Base-by-base conservation (phyloP, 139 green algal species). In the Auxenochlorella pyrenoidosa region DNA sequence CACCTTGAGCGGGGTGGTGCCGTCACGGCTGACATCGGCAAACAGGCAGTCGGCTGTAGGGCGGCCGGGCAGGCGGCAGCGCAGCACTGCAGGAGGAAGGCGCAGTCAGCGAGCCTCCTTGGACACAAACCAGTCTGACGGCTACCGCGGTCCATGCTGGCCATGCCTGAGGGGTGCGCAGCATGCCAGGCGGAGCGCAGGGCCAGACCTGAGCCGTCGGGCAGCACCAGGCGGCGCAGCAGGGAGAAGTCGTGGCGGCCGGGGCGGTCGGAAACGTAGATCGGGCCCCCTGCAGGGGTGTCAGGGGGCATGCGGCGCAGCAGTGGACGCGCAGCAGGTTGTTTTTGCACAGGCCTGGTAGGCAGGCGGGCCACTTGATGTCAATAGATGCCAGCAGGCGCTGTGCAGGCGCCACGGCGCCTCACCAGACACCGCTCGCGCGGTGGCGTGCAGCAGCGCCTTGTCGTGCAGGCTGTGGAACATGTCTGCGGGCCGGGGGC, bases 41-140 rank as follows among this genome's bases (percentile, higher is more conserved):
- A 99, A 99, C 15, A 99, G 90, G 88, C 90, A 96, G 88, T 98
- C 97, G 22, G 92, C 89, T 0, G 96, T 99, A 32, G 97, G 97
- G 19, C 97, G 90, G 2, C 95, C 97, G 2, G 96, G 95, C 84
- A 94, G 91, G 66, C 73, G 76, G 21, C 65, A 84, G 28, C 92
- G 88, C 88, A 94, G 89, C 40, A 93, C 90, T 79, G 73, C 41
- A 59, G 22, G n/a, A n/a, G n/a, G n/a, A n/a, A n/a, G n/a, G n/a
- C n/a, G n/a, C n/a, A n/a, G n/a, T n/a, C n/a, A n/a, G n/a, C n/a
- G n/a, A n/a, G n/a, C n/a, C n/a, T n/a, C n/a, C n/a, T n/a, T n/a
- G n/a, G n/a, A n/a, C n/a, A n/a, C n/a, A n/a, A n/a, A n/a, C n/a
- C n/a, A n/a, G n/a, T n/a, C n/a, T n/a, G n/a, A n/a, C n/a, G n/a